Base-by-base conservation (phyloP, 2,329 filamentous ascomycete species). In the Ambrosiella cleistominuta region DNA sequence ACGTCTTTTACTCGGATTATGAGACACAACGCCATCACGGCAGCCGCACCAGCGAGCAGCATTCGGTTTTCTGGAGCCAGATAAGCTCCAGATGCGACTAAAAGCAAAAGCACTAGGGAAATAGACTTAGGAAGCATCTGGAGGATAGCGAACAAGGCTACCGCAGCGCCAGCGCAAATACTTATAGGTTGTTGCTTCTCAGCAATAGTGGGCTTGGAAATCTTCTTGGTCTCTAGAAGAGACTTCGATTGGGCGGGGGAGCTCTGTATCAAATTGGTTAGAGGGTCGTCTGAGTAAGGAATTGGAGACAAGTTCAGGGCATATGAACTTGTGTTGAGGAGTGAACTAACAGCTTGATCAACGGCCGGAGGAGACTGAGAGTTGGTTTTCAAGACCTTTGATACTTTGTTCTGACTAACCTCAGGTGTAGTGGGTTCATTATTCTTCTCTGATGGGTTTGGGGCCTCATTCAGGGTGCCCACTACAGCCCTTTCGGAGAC, bases 251-350 rank as follows among this genome's bases (percentile, higher is more conserved):
- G 35, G 19, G 9, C 19, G 47, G 19, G 44, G 35, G 58, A 60
- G 45, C 54, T 51, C 58, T 60, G 58, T 42, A 36, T 45, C 54
- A 3, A 27, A 27, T 55, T 45, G 57, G 59, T 57, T 58, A 57
- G 59, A 60, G 37, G 45, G 38, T 45, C 44, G 51, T 40, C 27
- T 27, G 27, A 27, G 27, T 27, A 27, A 27, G 27, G 27, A 27
- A 27, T 27, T 27, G 27, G 27, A 27, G 27, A 27, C 27, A 27
- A 27, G 27, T 27, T 27, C 3, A 27, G 3, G 27, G 27, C 27
- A 27, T 27, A 27, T 27, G 3, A 27, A 27, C 15, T 49, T n/a
- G 45, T 17, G 45, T n/a, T 19, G 45, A 2, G 45, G 11, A 45
- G 6, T 44, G 57, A 27, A 27, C 27, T 27, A 5, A 27, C 27